Conservation (phyloP, 2,329 filamentous ascomycete species). For the Akanthomyces dipterigenus region DNA sequence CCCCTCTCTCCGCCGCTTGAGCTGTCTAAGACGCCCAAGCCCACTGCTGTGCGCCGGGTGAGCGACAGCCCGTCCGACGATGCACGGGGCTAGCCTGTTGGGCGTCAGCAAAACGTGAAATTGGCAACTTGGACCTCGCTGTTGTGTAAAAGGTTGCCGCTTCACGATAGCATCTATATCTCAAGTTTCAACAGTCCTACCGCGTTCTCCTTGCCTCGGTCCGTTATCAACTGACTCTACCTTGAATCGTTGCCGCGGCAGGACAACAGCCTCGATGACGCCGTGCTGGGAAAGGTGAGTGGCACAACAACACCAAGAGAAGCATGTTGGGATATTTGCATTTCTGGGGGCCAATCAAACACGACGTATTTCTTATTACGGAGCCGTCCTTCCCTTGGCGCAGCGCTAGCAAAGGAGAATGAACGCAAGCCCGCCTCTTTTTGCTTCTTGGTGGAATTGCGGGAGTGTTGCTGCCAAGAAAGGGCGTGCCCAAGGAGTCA, state of each 20-base stretch:
- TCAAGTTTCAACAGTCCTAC: too few species aligned
- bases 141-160: not conserved
- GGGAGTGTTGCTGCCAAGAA: not conserved
- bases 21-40: not conserved
- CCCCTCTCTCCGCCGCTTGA: not conserved
- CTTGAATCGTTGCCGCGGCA: too few species aligned
- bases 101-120: not conserved
- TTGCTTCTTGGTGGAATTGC: not conserved
- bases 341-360: not conserved
- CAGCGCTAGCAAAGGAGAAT: not conserved
- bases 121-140: not conserved
- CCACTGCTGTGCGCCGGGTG: not conserved
- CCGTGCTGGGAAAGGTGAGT: not conserved
- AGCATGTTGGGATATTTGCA: not conserved
- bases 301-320: not conserved
- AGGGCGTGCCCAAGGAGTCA: not conserved
- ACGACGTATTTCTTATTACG: not conserved
- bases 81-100: not conserved
- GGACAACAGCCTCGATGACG: not conserved
- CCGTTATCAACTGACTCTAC: too few species aligned
- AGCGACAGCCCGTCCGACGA: slow-evolving; percentile 7
- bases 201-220: too few species aligned
- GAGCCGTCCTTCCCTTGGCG: not conserved
- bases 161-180: not conserved
- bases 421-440: not conserved